A percentile compares a stretch with the other conserved stretches of the same genome.
phyloP scores from a whole-genome alignment of 2,329 filamentous ascomycete genomes.

The Exophiala viscosa region DNA sequence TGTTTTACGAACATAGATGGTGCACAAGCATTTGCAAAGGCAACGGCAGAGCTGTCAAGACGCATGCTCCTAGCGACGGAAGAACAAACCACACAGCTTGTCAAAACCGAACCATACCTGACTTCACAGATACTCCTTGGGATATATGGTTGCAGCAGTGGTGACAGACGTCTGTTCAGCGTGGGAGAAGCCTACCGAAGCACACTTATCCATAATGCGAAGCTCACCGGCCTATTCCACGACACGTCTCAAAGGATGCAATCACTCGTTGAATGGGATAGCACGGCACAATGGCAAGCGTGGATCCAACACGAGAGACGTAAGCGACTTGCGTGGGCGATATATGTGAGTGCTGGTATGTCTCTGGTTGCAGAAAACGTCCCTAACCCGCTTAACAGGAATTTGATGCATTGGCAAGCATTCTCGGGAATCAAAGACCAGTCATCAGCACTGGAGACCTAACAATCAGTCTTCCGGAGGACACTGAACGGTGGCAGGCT shows the following conservation, averaged over 20 bases:
- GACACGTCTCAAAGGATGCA: neutral
- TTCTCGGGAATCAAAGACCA: constrained; percentile 4
- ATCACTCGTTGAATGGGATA: neutral
- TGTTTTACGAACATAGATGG: constrained; percentile 4
- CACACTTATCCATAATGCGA: neutral
- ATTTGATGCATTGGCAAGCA: constrained; percentile 1
- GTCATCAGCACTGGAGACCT: neutral
- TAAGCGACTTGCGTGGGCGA: constrained; percentile 2
- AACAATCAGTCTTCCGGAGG: neutral
- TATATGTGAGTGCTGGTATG: constrained; percentile 3
- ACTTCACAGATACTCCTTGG: constrained; percentile 3
- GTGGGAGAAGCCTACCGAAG: neutral
- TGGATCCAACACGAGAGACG: constrained; percentile 2
- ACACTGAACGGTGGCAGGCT: constrained; percentile 2
- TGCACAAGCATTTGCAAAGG: constrained; percentile 1
- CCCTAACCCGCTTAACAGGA: constrained; percentile 1
- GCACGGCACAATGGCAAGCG: neutral
- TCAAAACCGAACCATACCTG: constrained; percentile 1
- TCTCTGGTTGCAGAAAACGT: neutral
- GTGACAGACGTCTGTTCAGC: constrained; percentile 1
- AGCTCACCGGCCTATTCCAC: neutral
- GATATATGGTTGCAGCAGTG: constrained; percentile 3
- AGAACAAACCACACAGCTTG: neutral
- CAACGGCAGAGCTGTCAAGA: constrained; percentile 1
- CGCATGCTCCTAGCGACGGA: neutral